Conservation (phyloP, 2,329 filamentous ascomycete species). For the Acephala macrosclerotiorum region DNA sequence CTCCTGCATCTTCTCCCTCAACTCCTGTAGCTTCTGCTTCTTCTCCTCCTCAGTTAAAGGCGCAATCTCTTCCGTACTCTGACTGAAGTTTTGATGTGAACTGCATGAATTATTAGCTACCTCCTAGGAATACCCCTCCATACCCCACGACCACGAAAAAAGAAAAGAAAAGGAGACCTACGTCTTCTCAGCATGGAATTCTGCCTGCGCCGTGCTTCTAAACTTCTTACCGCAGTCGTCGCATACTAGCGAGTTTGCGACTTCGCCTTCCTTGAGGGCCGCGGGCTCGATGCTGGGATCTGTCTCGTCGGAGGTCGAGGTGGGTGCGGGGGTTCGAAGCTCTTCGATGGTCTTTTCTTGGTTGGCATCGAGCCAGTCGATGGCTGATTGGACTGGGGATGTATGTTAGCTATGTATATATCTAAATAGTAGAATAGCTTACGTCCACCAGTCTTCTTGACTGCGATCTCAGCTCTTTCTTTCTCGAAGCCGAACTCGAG, state of each 20-base stretch:
- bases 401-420: constrained; percentile 23
- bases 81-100: constrained; percentile 88
- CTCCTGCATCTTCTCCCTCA: constrained; percentile 73
- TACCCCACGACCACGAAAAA: no score
- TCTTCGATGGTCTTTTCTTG: constrained; percentile 88
- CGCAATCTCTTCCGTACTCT: constrained; percentile 91
- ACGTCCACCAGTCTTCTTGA: constrained; percentile 84
- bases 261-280: constrained; percentile 72
- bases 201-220: constrained; percentile 79
- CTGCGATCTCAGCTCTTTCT: constrained; percentile 80
- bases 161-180: constrained; percentile 44
- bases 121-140: constrained; percentile 18
- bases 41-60: constrained; percentile 94
- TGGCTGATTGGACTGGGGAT: constrained; percentile 77
- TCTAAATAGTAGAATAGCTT: constrained; percentile 47
- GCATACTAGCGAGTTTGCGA: constrained; percentile 85
- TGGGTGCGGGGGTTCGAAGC: constrained; percentile 61
- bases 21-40: constrained; percentile 76
- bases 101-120: constrained; percentile 48
- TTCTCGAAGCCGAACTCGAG: constrained; percentile 84
- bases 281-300: constrained; percentile 64
- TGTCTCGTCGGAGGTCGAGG: constrained; percentile 51
- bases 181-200: constrained; percentile 91
- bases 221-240: constrained; percentile 96
- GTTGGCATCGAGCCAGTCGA: constrained; percentile 95